phyloP scores from a whole-genome alignment of 208 protist species.

The Acanthamoeba pearcei region DNA sequence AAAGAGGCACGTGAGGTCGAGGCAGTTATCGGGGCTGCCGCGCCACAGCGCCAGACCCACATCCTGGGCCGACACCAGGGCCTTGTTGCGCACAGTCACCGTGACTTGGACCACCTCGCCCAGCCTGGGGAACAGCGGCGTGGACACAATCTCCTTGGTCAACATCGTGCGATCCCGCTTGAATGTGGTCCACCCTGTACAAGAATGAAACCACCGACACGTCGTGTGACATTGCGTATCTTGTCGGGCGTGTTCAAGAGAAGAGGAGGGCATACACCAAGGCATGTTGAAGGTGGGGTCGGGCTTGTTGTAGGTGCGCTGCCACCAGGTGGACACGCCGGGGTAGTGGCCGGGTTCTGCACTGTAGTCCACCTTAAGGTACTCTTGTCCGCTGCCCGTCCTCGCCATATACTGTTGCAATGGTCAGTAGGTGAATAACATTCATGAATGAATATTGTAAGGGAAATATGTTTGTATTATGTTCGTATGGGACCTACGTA shows the following conservation, averaged over 20 bases:
- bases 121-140: not conserved
- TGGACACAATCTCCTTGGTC: not conserved
- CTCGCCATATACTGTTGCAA: too few species aligned
- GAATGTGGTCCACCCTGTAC: not conserved
- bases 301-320: not conserved
- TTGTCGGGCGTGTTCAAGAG: too few species aligned
- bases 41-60: not conserved
- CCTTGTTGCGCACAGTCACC: not conserved
- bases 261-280: not conserved
- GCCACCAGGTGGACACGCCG: not conserved
- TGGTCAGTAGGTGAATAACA: too few species aligned
- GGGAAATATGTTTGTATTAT: too few species aligned
- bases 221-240: too few species aligned
- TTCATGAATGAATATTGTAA: too few species aligned
- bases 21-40: not conserved
- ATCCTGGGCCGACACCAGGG: not conserved
- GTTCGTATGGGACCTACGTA: not conserved
- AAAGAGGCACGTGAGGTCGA: not conserved
- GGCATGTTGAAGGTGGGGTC: not conserved
- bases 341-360: not conserved
- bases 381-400: not conserved
- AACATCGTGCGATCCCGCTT: not conserved
- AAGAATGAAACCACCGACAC: too few species aligned
- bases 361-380: not conserved
- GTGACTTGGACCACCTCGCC: not conserved